Evolutionary conservation across 139 green algal genomes (phyloP).

Genomic region (Chlorella sp.): DNA sequence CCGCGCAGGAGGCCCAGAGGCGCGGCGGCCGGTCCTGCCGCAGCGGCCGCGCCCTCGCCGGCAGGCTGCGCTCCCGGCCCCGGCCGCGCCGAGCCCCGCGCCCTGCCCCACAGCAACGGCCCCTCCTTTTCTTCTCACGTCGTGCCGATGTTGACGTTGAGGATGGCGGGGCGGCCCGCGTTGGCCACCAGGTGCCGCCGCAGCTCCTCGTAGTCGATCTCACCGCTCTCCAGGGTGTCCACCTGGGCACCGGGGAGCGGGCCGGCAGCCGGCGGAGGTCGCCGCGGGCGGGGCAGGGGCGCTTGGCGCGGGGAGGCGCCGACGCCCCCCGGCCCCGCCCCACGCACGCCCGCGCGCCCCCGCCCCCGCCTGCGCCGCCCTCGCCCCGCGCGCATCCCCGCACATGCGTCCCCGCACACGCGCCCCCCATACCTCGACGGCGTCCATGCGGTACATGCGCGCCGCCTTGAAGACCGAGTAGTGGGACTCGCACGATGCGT

Average conservation of each 20-base stretch:
- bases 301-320: no score
- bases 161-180: constrained; percentile 77
- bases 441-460: constrained; percentile 96
- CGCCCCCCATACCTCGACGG: constrained; percentile 65
- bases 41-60: no score
- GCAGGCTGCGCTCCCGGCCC: no score
- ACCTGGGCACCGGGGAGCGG: constrained; percentile 7
- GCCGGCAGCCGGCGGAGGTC: not conserved
- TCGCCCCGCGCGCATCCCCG: not conserved
- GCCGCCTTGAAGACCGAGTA: constrained; percentile 98
- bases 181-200: constrained; percentile 62
- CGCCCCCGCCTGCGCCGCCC: not conserved
- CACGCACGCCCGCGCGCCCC: no score
- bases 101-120: no score
- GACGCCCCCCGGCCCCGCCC: no score
- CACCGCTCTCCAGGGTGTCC: constrained; percentile 73
- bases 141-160: constrained; percentile 99
- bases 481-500: constrained; percentile 89
- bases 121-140: no score
- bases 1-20: no score
- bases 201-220: constrained; percentile 95
- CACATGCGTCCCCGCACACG: not conserved
- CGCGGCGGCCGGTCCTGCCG: no score
- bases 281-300: no score
- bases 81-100: no score